Percentiles rank a stretch among this genome's conserved stretches.
phyloP scores from a whole-genome alignment of 2,329 filamentous ascomycete species.

The Lachnum nothofagi region DNA sequence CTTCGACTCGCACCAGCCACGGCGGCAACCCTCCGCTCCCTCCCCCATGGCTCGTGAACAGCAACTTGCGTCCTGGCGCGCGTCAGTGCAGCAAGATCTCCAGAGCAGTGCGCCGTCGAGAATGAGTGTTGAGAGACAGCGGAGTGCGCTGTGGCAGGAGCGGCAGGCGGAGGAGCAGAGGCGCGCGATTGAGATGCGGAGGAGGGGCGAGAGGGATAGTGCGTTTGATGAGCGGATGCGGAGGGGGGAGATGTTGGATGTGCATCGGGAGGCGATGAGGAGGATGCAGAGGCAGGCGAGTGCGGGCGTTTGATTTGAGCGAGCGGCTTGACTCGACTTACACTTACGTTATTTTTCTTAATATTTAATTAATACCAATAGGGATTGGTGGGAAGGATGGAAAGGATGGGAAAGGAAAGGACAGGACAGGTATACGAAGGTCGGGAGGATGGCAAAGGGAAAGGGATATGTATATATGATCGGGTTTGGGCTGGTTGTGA shows the following conservation, averaged over 20 bases:
- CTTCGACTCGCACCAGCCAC: constrained; percentile 53
- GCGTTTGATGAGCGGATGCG: constrained; percentile 72
- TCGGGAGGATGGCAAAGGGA: too few relatives aligned
- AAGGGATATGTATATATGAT: background rate
- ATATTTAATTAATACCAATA: constrained; percentile 3
- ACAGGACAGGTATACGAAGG: background rate
- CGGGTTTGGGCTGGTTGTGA: background rate
- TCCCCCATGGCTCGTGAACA: constrained; percentile 47
- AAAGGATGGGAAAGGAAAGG: background rate
- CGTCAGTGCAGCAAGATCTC: constrained; percentile 60
- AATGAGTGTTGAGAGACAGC: constrained; percentile 47
- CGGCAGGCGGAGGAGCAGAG: constrained; percentile 51
- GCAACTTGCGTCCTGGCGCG: constrained; percentile 62
- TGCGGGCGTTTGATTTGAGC: constrained; percentile 12
- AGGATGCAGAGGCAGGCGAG: constrained; percentile 58
- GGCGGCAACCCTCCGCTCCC: constrained; percentile 42
- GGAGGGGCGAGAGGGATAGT: constrained; percentile 54
- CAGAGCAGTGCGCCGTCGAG: constrained; percentile 33
- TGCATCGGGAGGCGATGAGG: constrained; percentile 74
- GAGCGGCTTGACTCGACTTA: background rate
- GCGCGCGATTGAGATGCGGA: constrained; percentile 51
- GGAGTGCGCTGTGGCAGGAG: constrained; percentile 54
- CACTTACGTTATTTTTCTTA: constrained; percentile 1
- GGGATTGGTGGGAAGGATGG: background rate
- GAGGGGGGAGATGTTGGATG: constrained; percentile 65